Conservation (phyloP, 495 filamentous ascomycete genomes). For the Hypoxylon lenormandii region DNA sequence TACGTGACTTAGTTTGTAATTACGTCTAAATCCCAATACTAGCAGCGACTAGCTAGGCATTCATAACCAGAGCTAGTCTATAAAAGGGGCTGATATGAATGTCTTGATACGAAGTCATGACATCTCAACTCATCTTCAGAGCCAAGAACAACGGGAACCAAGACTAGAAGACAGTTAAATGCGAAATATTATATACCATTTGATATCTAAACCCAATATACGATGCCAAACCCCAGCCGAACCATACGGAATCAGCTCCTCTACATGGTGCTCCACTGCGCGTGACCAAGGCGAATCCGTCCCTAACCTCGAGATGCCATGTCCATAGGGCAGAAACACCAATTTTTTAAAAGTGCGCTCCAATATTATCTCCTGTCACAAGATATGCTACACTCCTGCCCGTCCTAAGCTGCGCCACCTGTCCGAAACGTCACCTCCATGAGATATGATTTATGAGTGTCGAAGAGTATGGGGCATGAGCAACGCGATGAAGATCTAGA, state of each 20-base stretch:
- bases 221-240: constrained; percentile 38
- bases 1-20: too few species aligned
- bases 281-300: constrained; percentile 30
- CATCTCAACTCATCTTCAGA: not conserved
- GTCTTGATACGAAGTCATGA: too few species aligned
- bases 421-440: constrained; percentile 20
- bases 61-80: too few species aligned
- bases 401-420: constrained; percentile 21
- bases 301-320: constrained; percentile 34
- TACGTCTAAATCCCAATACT: too few species aligned
- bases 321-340: constrained; percentile 36
- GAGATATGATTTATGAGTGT: constrained; percentile 26
- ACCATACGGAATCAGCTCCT: constrained; percentile 27
- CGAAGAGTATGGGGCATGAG: constrained; percentile 2
- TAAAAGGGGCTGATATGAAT: too few species aligned
- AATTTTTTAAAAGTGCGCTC: constrained; percentile 22
- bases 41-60: too few species aligned
- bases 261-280: constrained; percentile 42
- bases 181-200: constrained; percentile 50
- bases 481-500: constrained; percentile 30
- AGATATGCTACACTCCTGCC: constrained; percentile 29
- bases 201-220: constrained; percentile 45
- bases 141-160: not conserved
- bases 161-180: constrained; percentile 8
- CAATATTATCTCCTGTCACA: constrained; percentile 22